These are phyloP conservation scores for Lavandula angustifolia DNA, from an alignment of 257 asterid genomes.

Conservation along the genomic window DNA sequence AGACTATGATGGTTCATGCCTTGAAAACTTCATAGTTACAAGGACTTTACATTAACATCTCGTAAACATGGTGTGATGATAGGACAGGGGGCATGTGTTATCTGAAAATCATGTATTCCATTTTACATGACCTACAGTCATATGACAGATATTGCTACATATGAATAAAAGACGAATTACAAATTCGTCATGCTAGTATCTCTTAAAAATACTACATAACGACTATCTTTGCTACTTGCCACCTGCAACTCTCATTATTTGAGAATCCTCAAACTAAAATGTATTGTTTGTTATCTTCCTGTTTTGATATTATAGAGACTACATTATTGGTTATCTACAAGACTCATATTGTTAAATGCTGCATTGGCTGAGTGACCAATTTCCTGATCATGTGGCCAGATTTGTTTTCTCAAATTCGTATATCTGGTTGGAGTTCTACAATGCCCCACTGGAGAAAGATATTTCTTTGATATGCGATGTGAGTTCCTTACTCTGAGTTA, in stretches of 20 bases:
- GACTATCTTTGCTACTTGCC: background rate
- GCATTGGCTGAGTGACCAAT: constrained; percentile 14
- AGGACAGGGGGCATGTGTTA: too few species aligned
- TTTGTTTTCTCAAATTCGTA: constrained; percentile 83
- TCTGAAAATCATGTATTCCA: too few species aligned
- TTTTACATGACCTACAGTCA: background rate
- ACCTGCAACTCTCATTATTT: background rate
- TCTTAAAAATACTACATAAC: too few species aligned
- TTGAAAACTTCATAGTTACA: background rate
- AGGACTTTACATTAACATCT: background rate
- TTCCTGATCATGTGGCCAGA: constrained; percentile 42
- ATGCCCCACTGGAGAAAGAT: constrained; percentile 75
- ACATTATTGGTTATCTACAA: too few species aligned
- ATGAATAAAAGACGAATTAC: background rate
- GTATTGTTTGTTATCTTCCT: background rate
- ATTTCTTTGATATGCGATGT: constrained; percentile 79
- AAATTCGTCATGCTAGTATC: background rate
- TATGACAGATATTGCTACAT: background rate
- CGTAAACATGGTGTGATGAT: background rate
- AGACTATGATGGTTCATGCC: background rate
- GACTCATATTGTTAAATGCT: background rate
- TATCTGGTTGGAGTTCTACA: constrained; percentile 93
- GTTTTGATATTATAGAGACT: background rate
- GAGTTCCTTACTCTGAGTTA: constrained; percentile 38
- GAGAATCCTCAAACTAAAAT: background rate